phyloP scores from a whole-genome alignment of 1,284 basidiomycete genomes.

The Trichosporon ovoides region DNA sequence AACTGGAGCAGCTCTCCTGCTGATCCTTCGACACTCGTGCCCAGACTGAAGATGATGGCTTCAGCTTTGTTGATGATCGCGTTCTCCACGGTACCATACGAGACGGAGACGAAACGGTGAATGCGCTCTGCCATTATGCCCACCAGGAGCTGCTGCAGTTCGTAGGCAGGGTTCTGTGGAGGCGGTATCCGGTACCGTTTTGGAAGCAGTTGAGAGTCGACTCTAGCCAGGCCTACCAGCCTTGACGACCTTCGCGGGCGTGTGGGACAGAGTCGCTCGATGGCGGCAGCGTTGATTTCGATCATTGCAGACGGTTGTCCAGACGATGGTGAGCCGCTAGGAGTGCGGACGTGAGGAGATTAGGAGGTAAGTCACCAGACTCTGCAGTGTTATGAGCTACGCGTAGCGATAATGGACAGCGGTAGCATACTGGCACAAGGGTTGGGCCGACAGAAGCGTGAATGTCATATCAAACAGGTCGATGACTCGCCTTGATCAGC shows the following conservation, averaged over 20 bases:
- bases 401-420: too few relatives aligned
- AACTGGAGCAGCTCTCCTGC: neutral
- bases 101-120: neutral
- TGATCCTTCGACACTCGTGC: neutral
- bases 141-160: neutral
- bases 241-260: neutral
- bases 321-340: too few relatives aligned
- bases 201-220: neutral
- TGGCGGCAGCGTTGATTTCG: neutral
- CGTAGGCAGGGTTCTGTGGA: neutral
- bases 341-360: too few relatives aligned
- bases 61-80: neutral
- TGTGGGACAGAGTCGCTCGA: neutral
- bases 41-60: neutral
- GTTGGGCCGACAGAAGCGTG: too few relatives aligned
- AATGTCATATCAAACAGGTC: too few relatives aligned
- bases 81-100: neutral
- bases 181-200: neutral
- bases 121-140: conserved; percentile 1
- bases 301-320: neutral
- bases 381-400: too few relatives aligned
- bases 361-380: too few relatives aligned
- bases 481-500: too few relatives aligned
- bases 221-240: neutral
- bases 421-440: too few relatives aligned